Evolutionary conservation across 306 rosid genomes (phyloP).

Genomic region (Vigna nakashimae): DNA sequence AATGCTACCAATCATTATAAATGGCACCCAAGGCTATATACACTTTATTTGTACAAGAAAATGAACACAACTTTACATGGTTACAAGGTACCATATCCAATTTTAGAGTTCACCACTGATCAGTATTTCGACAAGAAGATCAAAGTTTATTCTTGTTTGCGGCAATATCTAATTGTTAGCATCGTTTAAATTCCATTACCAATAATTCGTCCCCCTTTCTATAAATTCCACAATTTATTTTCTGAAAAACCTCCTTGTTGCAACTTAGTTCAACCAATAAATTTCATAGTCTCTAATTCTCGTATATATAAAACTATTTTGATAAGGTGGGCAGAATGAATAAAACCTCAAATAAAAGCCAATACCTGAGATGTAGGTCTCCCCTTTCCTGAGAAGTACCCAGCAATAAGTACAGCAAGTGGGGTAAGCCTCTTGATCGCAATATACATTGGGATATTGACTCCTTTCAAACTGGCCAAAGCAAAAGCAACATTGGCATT

Average conservation of each 20-base stretch:
- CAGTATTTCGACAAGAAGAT: conserved; percentile 11
- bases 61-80: not conserved
- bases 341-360: not conserved
- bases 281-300: not conserved
- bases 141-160: not conserved
- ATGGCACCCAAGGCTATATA: conserved; percentile 20
- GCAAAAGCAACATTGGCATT: conserved; percentile 98
- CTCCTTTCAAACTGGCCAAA: conserved; percentile 96
- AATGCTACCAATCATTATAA: conserved; percentile 28
- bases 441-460: conserved; percentile 96
- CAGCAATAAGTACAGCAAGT: conserved; percentile 86
- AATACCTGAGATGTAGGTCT: conserved; percentile 71
- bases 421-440: conserved; percentile 99
- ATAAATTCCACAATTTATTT: conserved; percentile 22
- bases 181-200: not conserved
- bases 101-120: conserved; percentile 15
- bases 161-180: not conserved
- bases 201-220: conserved; percentile 16
- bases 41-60: no score
- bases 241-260: not conserved
- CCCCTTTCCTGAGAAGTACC: conserved; percentile 77
- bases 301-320: conserved; percentile 3
- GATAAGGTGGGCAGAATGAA: not conserved
- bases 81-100: conserved; percentile 11
- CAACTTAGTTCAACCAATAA: not conserved